phyloP scores from a whole-genome alignment of 345 rosid genomes.

The Citrus hindsii region DNA sequence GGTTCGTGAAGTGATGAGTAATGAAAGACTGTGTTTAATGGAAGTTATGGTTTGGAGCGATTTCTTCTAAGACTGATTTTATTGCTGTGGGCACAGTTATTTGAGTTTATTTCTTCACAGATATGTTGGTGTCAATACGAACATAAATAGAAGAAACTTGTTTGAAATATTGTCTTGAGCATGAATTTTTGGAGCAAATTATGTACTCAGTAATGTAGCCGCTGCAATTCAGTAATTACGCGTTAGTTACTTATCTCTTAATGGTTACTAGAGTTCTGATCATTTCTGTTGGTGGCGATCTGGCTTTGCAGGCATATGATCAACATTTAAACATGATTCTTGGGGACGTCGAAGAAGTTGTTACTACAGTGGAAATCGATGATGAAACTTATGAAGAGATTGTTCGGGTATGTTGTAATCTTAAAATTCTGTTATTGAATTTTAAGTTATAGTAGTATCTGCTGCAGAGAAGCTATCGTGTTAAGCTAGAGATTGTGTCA shows the following conservation, averaged over 20 bases:
- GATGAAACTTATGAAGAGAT: slow-evolving; percentile 99
- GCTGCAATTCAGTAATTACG: background rate
- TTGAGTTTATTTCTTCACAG: background rate
- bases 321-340: slow-evolving; percentile 99
- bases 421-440: background rate
- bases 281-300: background rate
- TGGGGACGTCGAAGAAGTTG: slow-evolving; percentile 96
- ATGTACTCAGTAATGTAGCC: background rate
- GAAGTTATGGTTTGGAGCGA: background rate
- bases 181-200: background rate
- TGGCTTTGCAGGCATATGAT: slow-evolving; percentile 82
- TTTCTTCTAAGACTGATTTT: background rate
- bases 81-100: no score
- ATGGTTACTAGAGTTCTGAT: slow-evolving; percentile 1
- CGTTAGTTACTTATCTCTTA: background rate
- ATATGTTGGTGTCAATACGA: background rate
- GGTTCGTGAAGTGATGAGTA: background rate
- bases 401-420: slow-evolving; percentile 65
- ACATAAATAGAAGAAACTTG: background rate
- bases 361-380: slow-evolving; percentile 95
- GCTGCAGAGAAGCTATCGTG: background rate
- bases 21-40: background rate
- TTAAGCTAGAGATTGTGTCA: background rate
- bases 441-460: background rate
- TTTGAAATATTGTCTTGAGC: background rate